A percentile compares a stretch with the other conserved stretches of the same genome.
phyloP scores from a whole-genome alignment of 768 basidiomycete genomes.

The Paxillus ammoniavirescens region DNA sequence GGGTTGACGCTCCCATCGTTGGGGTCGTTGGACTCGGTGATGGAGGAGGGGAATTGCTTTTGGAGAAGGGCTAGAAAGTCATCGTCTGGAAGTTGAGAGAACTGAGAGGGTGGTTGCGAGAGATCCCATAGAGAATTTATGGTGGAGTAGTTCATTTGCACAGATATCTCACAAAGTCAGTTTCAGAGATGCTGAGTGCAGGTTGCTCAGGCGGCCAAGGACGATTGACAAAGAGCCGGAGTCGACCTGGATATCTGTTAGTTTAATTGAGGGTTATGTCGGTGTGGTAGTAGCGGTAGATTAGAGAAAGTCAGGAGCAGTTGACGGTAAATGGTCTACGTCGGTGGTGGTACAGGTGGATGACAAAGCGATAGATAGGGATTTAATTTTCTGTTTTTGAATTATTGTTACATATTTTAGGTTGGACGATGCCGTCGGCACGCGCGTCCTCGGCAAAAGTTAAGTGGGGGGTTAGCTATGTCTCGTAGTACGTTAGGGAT shows the following conservation, averaged over 20 bases:
- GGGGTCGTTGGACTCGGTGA: slow-evolving; percentile 17
- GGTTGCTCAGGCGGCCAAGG: background rate
- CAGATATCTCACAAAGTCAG: background rate
- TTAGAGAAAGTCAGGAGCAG: background rate
- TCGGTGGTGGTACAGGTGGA: slow-evolving; percentile 5
- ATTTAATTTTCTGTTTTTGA: background rate
- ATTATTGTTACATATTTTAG: background rate
- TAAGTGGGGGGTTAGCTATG: background rate
- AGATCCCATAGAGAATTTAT: slow-evolving; percentile 66
- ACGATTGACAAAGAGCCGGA: background rate
- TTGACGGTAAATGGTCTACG: background rate
- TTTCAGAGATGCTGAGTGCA: background rate
- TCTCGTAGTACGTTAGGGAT: background rate
- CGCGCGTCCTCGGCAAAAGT: slow-evolving; percentile 2
- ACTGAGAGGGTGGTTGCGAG: slow-evolving; percentile 48
- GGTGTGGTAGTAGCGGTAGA: background rate
- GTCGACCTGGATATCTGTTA: background rate
- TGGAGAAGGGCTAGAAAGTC: slow-evolving; percentile 77
- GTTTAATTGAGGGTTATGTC: background rate
- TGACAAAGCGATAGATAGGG: slow-evolving; percentile 3
- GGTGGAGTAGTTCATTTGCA: slow-evolving; percentile 35
- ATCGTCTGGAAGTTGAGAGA: slow-evolving; percentile 68
- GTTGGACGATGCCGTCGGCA: background rate
- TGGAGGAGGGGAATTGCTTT: slow-evolving; percentile 61
- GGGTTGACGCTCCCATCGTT: slow-evolving; percentile 54